Base-by-base conservation (phyloP, 2,329 filamentous ascomycete genomes). In the Penicillium sp. region DNA sequence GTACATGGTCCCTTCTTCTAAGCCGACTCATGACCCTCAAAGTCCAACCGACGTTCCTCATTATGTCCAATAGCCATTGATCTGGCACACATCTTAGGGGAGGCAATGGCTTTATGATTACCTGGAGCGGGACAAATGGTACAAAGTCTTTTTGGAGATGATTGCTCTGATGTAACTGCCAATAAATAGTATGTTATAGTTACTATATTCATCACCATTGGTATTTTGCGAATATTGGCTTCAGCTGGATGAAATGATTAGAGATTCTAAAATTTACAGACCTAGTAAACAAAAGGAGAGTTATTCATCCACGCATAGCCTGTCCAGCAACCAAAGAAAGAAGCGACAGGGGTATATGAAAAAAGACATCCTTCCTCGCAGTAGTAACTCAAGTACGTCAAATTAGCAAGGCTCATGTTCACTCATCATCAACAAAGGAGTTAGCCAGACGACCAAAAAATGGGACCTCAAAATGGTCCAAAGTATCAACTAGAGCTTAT, bases 391-490 rank as follows among this genome's bases (percentile, higher is more conserved):
- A 59, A 56, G 41, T 50, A 48, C 34, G 50, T 23, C 46, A 23
- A 56, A 56, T 54, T 23, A 31, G 21, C 42, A 29, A 25, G 8
- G 31, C 15, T 40, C 32, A 21, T 31, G 23, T 29, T 74, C 68
- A 88, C 72, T 97, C 94, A 69, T 96, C 90, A 67, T 97, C 93
- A 54, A 97, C 81, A 68, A 97, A 93, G 27, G 88, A 88, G 74
- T 88, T 96, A 41, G 94, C 94, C 64, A 97, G 77, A 40, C 81
- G 81, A 5, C 94, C 94, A 67, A 97, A 88, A 67, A 96, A 85
- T 0, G 93, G 93, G 2, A 97, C 82, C 73, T 97, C 92, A 59
- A 87, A 95, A 70, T 93, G 77, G 53, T 81, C 77, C 48, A 87
- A 76, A 1, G 81, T 85, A 59, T 86, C 84, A 49, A 86, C 84